Evolutionary conservation across 495 filamentous ascomycete genomes (phyloP), one percentile per base, ranked within the genome.

Genomic region (Physcia stellaris): DNA sequence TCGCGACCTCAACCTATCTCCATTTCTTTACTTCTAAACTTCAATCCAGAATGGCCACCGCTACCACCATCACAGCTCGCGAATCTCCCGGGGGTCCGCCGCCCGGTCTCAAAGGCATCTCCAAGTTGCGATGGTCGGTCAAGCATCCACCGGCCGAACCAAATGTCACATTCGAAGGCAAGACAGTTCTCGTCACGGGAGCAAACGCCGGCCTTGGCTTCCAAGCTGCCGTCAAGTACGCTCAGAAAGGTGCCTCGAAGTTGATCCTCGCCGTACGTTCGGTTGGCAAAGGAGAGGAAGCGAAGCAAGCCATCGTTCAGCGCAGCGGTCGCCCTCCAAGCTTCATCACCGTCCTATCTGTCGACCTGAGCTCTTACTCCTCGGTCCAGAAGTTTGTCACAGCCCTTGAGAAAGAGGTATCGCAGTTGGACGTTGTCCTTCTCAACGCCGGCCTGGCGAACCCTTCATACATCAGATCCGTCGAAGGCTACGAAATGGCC

Each of bases 181-280:
- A 66, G 32, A 71, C 64, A 1, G 51, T 70, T 13, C 51, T 77
- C 32, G 47, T 75, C 22, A 78, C 69, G 0, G 71, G 71, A 17
- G 59, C 58, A 12, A 72, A 70, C 38, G 57, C 52, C 3, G 72
- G 73, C 17, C 45, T 75, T 2, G 70, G 70, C 22, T 60, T 63
- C 22, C 68, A 72, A 47, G 59, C 58, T 15, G 60, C 63, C 7
- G 50, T 55, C 11, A 58, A 66, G 44, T 56, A 45, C 15, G 42
- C 45, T 24, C 18, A n/a, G 29, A n/a, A 13, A 13, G 29, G 29
- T 13, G 29, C 29, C 13, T n/a, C 29, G n/a, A 31, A 24, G 35
- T 22, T 37, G 12, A 18, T 37, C 24, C 35, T 37, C 35, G 35
- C 17, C 24, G 35, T 37, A 22, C 35, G 18, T 12, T 37, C 35